A percentile compares a stretch with the other conserved stretches of the same genome.
These are phyloP conservation scores for Candolleomyces eurysporus DNA, from an alignment of 768 basidiomycete genomes.

Conservation along the genomic window DNA sequence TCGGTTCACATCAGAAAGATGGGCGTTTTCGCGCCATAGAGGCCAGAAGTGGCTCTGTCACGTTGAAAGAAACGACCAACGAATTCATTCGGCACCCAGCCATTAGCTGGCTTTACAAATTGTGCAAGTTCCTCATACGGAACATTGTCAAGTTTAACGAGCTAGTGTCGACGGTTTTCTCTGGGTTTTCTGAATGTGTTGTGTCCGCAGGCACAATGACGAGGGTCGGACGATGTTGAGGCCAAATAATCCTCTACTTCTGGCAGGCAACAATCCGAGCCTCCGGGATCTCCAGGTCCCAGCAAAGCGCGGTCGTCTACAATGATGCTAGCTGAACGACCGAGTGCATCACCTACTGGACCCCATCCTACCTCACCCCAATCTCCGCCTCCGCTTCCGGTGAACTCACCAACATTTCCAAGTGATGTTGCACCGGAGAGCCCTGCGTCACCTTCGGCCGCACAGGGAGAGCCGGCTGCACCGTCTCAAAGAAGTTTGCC, in stretches of 20 bases:
- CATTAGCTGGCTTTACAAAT: slow-evolving; percentile 14
- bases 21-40: slow-evolving; percentile 58
- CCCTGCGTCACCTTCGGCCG: not conserved
- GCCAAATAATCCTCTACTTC: slow-evolving; percentile 17
- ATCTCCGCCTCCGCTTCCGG: slow-evolving; percentile 6
- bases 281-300: slow-evolving; percentile 1
- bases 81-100: slow-evolving; percentile 26
- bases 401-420: slow-evolving; percentile 16
- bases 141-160: slow-evolving; percentile 8
- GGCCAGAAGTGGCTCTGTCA: slow-evolving; percentile 73
- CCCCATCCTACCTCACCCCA: slow-evolving; percentile 9
- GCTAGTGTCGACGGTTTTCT: not conserved
- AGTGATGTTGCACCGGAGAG: not conserved
- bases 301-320: not conserved
- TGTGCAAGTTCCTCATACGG: slow-evolving; percentile 3
- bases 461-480: not conserved
- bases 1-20: slow-evolving; percentile 73
- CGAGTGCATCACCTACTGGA: not conserved
- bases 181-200: not conserved
- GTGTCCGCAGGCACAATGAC: not conserved
- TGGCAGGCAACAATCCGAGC: slow-evolving; percentile 7
- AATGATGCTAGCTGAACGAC: not conserved
- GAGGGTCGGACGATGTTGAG: slow-evolving; percentile 23
- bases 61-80: slow-evolving; percentile 46
- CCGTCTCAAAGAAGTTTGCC: slow-evolving; percentile 35